Evolutionary conservation across 1,139 yeast genomes (phyloP).

Genomic region (Geotrichum histeridarum): DNA sequence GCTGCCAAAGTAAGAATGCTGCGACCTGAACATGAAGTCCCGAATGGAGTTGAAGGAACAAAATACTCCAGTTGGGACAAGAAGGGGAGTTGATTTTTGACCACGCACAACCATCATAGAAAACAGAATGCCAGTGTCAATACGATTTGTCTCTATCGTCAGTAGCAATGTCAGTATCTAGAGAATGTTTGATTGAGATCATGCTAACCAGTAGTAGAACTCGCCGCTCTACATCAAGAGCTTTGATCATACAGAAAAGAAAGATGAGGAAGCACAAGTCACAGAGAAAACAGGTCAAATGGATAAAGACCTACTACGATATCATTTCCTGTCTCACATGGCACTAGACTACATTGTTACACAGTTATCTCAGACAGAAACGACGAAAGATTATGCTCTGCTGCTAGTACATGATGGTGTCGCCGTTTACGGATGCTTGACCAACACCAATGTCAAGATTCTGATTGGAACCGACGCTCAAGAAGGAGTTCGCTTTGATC

Average conservation of each 20-base stretch:
- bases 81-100: background rate
- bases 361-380: slow-evolving; percentile 28
- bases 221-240: slow-evolving; percentile 31
- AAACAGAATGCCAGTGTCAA: slow-evolving; percentile 27
- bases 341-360: slow-evolving; percentile 40
- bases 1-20: slow-evolving; percentile 19
- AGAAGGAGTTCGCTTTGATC: slow-evolving; percentile 29
- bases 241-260: slow-evolving; percentile 20
- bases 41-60: background rate
- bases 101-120: background rate
- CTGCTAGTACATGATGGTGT: slow-evolving; percentile 41
- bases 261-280: slow-evolving; percentile 10
- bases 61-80: background rate
- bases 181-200: too few species aligned
- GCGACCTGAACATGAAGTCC: slow-evolving; percentile 23
- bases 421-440: slow-evolving; percentile 41
- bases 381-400: slow-evolving; percentile 34
- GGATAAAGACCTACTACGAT: slow-evolving; percentile 28
- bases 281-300: slow-evolving; percentile 19
- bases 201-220: slow-evolving; percentile 23
- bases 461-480: slow-evolving; percentile 38
- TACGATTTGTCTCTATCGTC: slow-evolving; percentile 33
- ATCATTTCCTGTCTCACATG: slow-evolving; percentile 42
- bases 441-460: slow-evolving; percentile 40
- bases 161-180: slow-evolving; percentile 30